Evolutionary conservation across 1,284 basidiomycete genomes (phyloP), one percentile per base, ranked within the genome.

Genomic region (Naganishia liquefaciens): DNA sequence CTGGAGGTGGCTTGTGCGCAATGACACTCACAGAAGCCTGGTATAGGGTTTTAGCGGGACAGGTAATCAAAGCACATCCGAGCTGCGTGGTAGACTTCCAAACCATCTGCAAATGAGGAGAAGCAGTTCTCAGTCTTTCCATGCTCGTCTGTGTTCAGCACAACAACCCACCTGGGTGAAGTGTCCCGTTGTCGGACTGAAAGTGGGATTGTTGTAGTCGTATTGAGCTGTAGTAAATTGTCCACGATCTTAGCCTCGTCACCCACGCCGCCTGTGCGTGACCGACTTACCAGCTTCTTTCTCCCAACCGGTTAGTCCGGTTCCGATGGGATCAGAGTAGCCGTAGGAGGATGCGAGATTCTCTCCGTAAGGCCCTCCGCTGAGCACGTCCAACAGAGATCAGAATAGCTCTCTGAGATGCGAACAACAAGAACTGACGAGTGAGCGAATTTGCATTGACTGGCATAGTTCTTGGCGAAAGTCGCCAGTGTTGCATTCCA

Each of bases 1-100:
- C 19, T 27, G 5, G 39, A n/a, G n/a, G 46, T 17, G 21, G n/a
- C 28, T 11, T 23, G 11, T 3, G 15, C 17, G 47, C 9, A 46
- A n/a, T 9, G 15, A 13, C 11, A 42, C 57, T 60, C 50, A 60
- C 57, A 33, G 43, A 47, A 25, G 33, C 33, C 27, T 60, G 46
- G 46, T 50, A 50, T 40, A 60, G 13, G 23, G 42, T 62, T 40
- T 46, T 53, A 4, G 62, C 28, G 1, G 49, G 40, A 27, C 64
- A 65, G n/a, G 49, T 23, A 60, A 84, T 37, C 25, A 66, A 30
- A 1, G 70, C 75, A 57, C 76, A 78, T 15, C 77, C 77, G 30
- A 78, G 40, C 57, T 72, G 37, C 21, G 70, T 71, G 11, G 76
- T 75, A 17, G 23, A 68, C 68, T 78, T 75, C 77, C 77, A 78